These are phyloP conservation scores for Oidiodendron maius DNA, from an alignment of 495 filamentous ascomycete genomes.

Conservation along the genomic window DNA sequence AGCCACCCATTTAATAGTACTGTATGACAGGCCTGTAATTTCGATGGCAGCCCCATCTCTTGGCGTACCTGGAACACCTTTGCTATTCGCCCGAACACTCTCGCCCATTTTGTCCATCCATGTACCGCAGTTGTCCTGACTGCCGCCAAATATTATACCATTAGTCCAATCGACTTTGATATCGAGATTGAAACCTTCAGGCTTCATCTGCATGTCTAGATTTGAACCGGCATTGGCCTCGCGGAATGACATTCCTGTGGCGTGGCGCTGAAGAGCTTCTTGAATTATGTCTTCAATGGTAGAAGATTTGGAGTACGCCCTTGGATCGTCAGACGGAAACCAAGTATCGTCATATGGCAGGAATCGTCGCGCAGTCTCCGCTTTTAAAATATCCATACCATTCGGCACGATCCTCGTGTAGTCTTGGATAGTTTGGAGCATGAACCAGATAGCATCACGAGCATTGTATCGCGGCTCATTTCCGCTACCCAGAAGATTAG, in stretches of 20 bases:
- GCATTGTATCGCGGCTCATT: constrained; percentile 94
- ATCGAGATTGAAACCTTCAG: constrained; percentile 85
- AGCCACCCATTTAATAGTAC: constrained; percentile 74
- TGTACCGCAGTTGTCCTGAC: constrained; percentile 90
- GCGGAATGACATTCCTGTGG: constrained; percentile 78
- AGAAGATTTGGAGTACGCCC: constrained; percentile 78
- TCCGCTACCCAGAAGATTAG: constrained; percentile 84
- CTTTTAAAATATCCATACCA: constrained; percentile 67
- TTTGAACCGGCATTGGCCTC: constrained; percentile 89
- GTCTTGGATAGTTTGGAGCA: constrained; percentile 90
- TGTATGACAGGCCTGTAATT: constrained; percentile 89
- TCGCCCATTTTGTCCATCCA: constrained; percentile 99
- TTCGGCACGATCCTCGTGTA: constrained; percentile 79
- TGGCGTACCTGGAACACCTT: constrained; percentile 93
- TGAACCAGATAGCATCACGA: constrained; percentile 96
- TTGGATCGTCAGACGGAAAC: constrained; percentile 72
- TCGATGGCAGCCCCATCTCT: constrained; percentile 93
- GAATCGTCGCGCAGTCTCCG: constrained; percentile 79
- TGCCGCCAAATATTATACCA: constrained; percentile 90
- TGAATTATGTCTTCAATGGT: constrained; percentile 85
- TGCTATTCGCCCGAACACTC: constrained; percentile 80
- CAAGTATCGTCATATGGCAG: constrained; percentile 92
- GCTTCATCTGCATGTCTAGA: constrained; percentile 89
- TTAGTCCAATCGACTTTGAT: constrained; percentile 89
- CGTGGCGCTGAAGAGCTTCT: constrained; percentile 88